phyloP scores from a whole-genome alignment of 768 basidiomycete genomes.

The Trametes maxima region DNA sequence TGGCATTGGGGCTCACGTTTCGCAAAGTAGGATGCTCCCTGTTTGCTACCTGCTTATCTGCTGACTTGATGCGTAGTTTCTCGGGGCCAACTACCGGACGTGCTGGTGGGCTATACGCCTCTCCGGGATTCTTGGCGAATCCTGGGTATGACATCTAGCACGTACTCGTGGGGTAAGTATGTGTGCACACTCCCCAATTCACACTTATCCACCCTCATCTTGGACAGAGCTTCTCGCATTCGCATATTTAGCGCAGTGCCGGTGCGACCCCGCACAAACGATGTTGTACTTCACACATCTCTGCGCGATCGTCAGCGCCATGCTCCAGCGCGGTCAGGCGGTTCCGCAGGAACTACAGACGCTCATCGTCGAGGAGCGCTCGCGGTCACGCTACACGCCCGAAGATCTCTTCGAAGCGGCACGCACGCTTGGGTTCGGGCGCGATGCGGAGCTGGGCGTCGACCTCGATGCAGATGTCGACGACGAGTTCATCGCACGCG shows the following conservation, averaged over 20 bases:
- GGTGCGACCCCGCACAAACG: conserved; percentile 73
- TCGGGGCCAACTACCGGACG: conserved; percentile 50
- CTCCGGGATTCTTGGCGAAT: conserved; percentile 43
- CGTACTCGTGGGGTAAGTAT: conserved; percentile 63
- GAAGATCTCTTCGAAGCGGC: conserved; percentile 56
- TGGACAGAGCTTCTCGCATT: conserved; percentile 69
- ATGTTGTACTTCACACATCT: conserved; percentile 65
- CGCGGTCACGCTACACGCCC: conserved; percentile 62
- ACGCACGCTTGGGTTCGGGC: conserved; percentile 65
- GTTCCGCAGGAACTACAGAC: conserved; percentile 52
- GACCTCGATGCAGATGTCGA: conserved; percentile 74
- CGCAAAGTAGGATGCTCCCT: conserved; percentile 57
- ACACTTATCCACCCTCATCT: conserved; percentile 9
- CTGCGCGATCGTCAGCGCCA: conserved; percentile 48
- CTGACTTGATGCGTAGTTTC: conserved; percentile 44
- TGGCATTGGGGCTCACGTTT: conserved; percentile 74
- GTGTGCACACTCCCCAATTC: not conserved
- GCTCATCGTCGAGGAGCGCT: conserved; percentile 61
- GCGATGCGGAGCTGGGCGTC: conserved; percentile 55
- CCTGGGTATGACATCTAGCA: conserved; percentile 68
- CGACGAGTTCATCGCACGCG: conserved; percentile 68
- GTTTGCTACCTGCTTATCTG: not conserved
- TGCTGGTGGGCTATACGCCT: conserved; percentile 44
- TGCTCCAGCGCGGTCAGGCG: conserved; percentile 54
- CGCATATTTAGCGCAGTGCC: conserved; percentile 78